Evolutionary conservation across 1,139 yeast species (phyloP).

Genomic region (Petasospora rhodanensis): DNA sequence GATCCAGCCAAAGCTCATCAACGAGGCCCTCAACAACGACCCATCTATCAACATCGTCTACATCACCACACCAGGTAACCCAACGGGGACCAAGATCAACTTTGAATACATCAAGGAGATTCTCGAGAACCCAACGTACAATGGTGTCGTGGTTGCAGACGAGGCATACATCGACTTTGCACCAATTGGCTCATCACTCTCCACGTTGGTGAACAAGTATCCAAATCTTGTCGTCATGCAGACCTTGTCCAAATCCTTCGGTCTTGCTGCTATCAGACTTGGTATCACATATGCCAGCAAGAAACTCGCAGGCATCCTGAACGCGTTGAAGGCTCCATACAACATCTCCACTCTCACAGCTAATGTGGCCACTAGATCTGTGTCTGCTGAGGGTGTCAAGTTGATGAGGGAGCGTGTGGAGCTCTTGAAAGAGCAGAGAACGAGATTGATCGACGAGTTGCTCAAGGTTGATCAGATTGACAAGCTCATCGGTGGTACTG

Average conservation of each 20-base stretch:
- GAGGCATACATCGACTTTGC: constrained; percentile 95
- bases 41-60: constrained; percentile 65
- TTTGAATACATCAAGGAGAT: constrained; percentile 46
- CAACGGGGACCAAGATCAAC: constrained; percentile 70
- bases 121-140: constrained; percentile 52
- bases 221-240: constrained; percentile 87
- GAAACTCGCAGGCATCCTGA: constrained; percentile 61
- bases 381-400: constrained; percentile 51
- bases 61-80: constrained; percentile 98
- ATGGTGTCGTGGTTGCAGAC: constrained; percentile 82
- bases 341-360: constrained; percentile 84
- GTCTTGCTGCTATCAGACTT: constrained; percentile 88
- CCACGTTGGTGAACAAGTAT: constrained; percentile 77
- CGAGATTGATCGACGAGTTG: constrained; percentile 46
- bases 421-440: constrained; percentile 52
- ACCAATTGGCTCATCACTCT: constrained; percentile 58
- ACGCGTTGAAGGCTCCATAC: constrained; percentile 93
- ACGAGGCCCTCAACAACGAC: constrained; percentile 50
- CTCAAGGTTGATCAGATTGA: constrained; percentile 60
- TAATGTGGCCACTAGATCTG: constrained; percentile 69
- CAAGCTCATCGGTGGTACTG: constrained; percentile 76
- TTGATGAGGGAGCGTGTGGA: constrained; percentile 54
- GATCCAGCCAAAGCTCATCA: constrained; percentile 54
- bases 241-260: constrained; percentile 91
- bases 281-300: constrained; percentile 72